A percentile compares a stretch with the other conserved stretches of the same genome.
Evolutionary conservation across 768 basidiomycete species (phyloP).

Genomic region (Leccinum subtestaceum): DNA sequence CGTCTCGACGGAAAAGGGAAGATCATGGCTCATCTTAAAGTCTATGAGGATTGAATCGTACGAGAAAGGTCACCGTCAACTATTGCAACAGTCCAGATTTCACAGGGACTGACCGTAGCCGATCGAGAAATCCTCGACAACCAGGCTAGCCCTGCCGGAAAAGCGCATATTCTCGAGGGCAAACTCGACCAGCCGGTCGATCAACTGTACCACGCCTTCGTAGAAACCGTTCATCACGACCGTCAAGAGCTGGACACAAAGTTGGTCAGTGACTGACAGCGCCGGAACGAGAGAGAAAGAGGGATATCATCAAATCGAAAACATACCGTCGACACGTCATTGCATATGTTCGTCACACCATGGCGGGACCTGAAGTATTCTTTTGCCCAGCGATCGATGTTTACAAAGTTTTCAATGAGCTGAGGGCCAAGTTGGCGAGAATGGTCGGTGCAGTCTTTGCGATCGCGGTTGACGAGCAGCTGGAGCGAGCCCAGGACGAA

Average conservation of each 20-base stretch:
- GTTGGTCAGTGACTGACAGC: not conserved
- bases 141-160: conserved; percentile 15
- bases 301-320: not conserved
- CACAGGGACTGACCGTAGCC: conserved; percentile 26
- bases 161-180: conserved; percentile 26
- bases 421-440: conserved; percentile 29
- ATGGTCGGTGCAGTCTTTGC: conserved; percentile 2
- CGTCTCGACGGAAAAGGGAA: conserved; percentile 29
- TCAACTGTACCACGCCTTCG: conserved; percentile 27
- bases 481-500: conserved; percentile 28
- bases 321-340: conserved; percentile 22
- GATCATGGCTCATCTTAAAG: conserved; percentile 30
- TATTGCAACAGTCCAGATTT: not conserved
- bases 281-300: not conserved
- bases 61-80: not conserved
- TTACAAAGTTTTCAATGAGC: conserved; percentile 30
- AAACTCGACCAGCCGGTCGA: conserved; percentile 25
- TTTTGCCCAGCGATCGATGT: conserved; percentile 25
- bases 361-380: conserved; percentile 30
- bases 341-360: conserved; percentile 9
- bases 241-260: conserved; percentile 23
- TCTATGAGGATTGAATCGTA: conserved; percentile 14
- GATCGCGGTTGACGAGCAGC: conserved; percentile 30
- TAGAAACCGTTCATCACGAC: conserved; percentile 32
- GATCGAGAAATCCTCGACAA: conserved; percentile 28